These are phyloP conservation scores for Metarhizium sp. DNA, from an alignment of 2,329 filamentous ascomycete genomes.

Conservation along the genomic window DNA sequence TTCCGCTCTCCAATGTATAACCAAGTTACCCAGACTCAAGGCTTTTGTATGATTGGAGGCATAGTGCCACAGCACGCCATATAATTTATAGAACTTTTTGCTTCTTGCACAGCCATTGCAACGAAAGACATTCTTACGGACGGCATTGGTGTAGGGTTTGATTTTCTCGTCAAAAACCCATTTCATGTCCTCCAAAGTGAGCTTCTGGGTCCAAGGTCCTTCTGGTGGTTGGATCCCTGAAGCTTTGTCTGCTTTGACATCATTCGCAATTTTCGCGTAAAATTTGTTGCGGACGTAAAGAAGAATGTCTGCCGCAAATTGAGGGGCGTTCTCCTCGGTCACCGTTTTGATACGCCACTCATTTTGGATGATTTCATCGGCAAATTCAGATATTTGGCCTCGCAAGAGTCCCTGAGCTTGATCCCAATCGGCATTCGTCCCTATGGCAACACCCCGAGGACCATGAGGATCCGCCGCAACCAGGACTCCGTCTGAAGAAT, in stretches of 20 bases:
- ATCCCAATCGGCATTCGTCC: slow-evolving; percentile 61
- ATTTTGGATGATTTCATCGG: slow-evolving; percentile 59
- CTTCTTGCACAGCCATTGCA: slow-evolving; percentile 60
- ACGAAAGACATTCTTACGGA: slow-evolving; percentile 64
- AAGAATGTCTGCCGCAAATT: slow-evolving; percentile 64
- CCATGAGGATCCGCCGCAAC: not conserved
- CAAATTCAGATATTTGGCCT: slow-evolving; percentile 53
- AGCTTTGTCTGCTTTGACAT: slow-evolving; percentile 36
- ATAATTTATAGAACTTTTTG: slow-evolving; percentile 63
- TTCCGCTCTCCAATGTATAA: slow-evolving; percentile 71
- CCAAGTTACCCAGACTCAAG: slow-evolving; percentile 61
- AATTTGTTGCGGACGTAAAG: slow-evolving; percentile 59
- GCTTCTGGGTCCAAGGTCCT: slow-evolving; percentile 47
- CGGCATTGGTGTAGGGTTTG: slow-evolving; percentile 56
- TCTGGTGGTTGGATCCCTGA: slow-evolving; percentile 35
- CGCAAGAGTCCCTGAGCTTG: slow-evolving; percentile 59
- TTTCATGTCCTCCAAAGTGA: slow-evolving; percentile 79
- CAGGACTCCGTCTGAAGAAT: not conserved
- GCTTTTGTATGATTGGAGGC: slow-evolving; percentile 69
- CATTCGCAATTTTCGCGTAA: slow-evolving; percentile 48
- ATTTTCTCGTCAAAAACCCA: slow-evolving; percentile 75
- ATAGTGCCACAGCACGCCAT: slow-evolving; percentile 74
- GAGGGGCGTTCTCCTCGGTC: slow-evolving; percentile 51
- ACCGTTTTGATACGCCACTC: slow-evolving; percentile 53
- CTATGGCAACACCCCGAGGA: slow-evolving; percentile 27